These are phyloP conservation scores for Nakazawaea populi DNA, from an alignment of 805 yeast species.

Conservation along the genomic window DNA sequence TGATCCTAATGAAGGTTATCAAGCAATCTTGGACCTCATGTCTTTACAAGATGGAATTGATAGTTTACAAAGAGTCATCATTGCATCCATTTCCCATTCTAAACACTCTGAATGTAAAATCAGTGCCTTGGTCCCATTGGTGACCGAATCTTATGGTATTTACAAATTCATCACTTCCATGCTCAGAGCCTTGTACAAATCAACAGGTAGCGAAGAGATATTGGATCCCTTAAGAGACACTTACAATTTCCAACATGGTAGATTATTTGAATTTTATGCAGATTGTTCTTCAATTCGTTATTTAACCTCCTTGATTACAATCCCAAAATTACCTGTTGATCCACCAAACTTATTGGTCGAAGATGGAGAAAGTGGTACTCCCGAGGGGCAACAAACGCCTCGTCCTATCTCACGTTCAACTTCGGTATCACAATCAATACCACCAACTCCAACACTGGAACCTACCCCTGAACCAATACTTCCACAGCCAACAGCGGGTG, in stretches of 20 bases:
- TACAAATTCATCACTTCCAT: conserved; percentile 84
- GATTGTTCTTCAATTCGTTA: conserved; percentile 84
- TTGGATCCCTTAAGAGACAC: conserved; percentile 68
- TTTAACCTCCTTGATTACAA: conserved; percentile 72
- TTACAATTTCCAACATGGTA: conserved; percentile 62
- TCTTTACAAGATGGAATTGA: conserved; percentile 79
- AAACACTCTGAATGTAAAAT: conserved; percentile 68
- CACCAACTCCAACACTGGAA: conserved; percentile 23
- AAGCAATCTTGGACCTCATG: conserved; percentile 80
- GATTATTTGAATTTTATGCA: conserved; percentile 77
- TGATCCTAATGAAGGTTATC: conserved; percentile 95
- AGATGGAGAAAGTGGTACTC: conserved; percentile 32
- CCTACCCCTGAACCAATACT: conserved; percentile 43
- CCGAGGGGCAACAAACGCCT: conserved; percentile 15
- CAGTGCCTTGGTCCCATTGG: conserved; percentile 83
- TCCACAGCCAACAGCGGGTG: conserved; percentile 49
- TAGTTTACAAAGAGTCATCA: conserved; percentile 68
- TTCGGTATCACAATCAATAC: conserved; percentile 24
- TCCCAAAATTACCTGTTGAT: conserved; percentile 58
- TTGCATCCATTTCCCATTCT: conserved; percentile 62
- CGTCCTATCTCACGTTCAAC: conserved; percentile 20
- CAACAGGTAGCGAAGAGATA: conserved; percentile 70
- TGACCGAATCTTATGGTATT: conserved; percentile 88
- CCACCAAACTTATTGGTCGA: conserved; percentile 53
- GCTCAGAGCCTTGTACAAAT: conserved; percentile 80